A percentile compares a stretch with the other conserved stretches of the same genome.
phyloP scores from a whole-genome alignment of 148 eudicot species.

The Rhododendron williamsianum region DNA sequence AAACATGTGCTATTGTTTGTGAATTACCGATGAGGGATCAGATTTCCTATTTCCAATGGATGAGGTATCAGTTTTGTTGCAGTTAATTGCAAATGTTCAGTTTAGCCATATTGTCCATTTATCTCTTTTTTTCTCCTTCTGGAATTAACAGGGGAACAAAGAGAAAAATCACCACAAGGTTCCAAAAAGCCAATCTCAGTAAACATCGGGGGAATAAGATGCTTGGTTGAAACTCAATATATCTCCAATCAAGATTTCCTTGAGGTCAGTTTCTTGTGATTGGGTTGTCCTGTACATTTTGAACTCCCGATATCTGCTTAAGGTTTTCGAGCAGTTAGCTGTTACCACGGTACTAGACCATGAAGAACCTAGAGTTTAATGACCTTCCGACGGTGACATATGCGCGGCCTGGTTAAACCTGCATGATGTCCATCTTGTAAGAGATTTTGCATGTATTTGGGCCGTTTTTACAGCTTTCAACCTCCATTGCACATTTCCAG shows the following conservation, averaged over 20 bases:
- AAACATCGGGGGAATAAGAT: slow-evolving; percentile 38
- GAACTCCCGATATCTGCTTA: neutral
- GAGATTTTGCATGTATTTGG: neutral
- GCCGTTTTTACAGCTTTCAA: neutral
- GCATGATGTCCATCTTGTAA: neutral
- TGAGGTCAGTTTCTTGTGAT: slow-evolving; percentile 38
- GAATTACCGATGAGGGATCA: neutral
- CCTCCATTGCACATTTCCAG: neutral
- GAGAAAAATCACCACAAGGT: slow-evolving; percentile 25
- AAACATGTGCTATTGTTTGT: neutral
- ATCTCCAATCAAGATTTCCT: slow-evolving; percentile 60
- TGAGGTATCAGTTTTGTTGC: neutral
- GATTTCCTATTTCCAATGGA: neutral
- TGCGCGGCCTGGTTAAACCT: neutral
- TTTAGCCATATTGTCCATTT: neutral
- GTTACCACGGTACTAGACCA: neutral
- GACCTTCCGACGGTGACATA: neutral
- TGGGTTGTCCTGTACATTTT: neutral
- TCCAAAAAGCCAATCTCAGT: slow-evolving; percentile 35
- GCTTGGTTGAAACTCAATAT: slow-evolving; percentile 45
- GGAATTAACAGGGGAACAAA: slow-evolving; percentile 23
- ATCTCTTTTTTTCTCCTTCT: neutral
- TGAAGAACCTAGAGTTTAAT: neutral
- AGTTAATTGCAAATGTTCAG: neutral
- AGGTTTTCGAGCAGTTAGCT: neutral